A percentile compares a stretch with the other conserved stretches of the same genome.
Evolutionary conservation across 2,329 filamentous ascomycete species (phyloP).

Genomic region (Xylaria sp.): DNA sequence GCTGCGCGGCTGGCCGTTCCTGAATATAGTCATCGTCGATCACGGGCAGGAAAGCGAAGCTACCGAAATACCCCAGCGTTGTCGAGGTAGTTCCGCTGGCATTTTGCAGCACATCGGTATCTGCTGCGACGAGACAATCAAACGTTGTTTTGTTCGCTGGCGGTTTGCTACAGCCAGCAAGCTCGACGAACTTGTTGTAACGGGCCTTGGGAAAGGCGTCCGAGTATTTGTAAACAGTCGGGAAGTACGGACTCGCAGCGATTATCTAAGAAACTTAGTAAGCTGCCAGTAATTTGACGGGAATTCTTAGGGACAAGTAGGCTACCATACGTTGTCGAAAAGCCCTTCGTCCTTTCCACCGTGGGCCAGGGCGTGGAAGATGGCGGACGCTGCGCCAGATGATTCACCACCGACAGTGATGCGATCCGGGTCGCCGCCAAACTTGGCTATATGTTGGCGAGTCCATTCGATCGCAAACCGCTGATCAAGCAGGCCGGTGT

Average conservation of each 20-base stretch:
- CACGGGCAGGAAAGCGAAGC: slow-evolving; percentile 47
- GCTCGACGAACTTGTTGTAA: slow-evolving; percentile 44
- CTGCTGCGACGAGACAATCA: slow-evolving; percentile 45
- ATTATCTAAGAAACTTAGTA: slow-evolving; percentile 39
- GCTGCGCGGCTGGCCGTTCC: slow-evolving; percentile 41
- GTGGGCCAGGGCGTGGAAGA: slow-evolving; percentile 44
- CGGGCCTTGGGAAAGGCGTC: slow-evolving; percentile 39
- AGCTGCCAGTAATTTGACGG: not conserved
- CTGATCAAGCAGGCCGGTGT: slow-evolving; percentile 59
- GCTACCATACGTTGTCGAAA: slow-evolving; percentile 44
- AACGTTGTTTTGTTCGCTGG: slow-evolving; percentile 37
- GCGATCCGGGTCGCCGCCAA: slow-evolving; percentile 49
- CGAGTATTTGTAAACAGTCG: slow-evolving; percentile 42
- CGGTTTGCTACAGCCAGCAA: slow-evolving; percentile 42
- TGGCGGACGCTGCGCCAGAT: slow-evolving; percentile 44
- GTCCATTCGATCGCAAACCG: slow-evolving; percentile 68
- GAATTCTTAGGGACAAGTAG: not conserved
- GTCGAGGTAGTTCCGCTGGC: slow-evolving; percentile 47
- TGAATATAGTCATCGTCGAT: slow-evolving; percentile 46
- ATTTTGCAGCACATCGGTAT: slow-evolving; percentile 44
- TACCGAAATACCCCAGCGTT: slow-evolving; percentile 45
- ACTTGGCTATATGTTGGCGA: slow-evolving; percentile 53
- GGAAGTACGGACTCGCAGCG: slow-evolving; percentile 45
- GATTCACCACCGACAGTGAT: slow-evolving; percentile 50
- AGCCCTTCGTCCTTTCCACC: slow-evolving; percentile 42